Evolutionary conservation across 2,329 filamentous ascomycete species (phyloP).

Genomic region (Fusarium musae): DNA sequence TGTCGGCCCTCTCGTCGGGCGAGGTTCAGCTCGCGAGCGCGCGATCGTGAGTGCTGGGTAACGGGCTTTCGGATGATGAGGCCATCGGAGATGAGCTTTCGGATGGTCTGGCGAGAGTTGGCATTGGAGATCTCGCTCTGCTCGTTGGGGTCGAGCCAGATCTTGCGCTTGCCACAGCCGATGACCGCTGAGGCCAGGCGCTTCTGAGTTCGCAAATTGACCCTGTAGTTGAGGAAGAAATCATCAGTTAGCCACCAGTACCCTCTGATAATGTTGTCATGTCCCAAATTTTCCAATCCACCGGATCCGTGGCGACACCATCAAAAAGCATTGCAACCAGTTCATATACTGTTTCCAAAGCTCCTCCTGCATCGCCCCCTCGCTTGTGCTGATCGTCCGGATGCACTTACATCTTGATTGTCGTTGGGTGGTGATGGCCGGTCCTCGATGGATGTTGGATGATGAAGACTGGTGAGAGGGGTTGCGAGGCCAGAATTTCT

Average conservation of each 20-base stretch:
- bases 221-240: conserved; percentile 68
- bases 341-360: conserved; percentile 19
- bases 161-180: conserved; percentile 99
- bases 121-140: conserved; percentile 99
- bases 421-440: conserved; percentile 55
- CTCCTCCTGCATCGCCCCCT: conserved; percentile 24
- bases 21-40: conserved; percentile 93
- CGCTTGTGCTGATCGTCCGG: conserved; percentile 30
- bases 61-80: conserved; percentile 99
- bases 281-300: conserved; percentile 4
- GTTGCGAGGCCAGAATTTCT: conserved; percentile 55
- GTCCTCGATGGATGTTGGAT: conserved; percentile 53
- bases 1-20: conserved; percentile 96
- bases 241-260: conserved; percentile 45
- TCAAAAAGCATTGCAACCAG: conserved; percentile 37
- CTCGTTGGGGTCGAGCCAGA: conserved; percentile 99
- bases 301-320: conserved; percentile 21
- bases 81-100: conserved; percentile 99
- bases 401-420: conserved; percentile 58
- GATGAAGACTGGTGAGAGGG: conserved; percentile 53
- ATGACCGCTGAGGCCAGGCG: conserved; percentile 98
- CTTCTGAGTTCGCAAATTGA: conserved; percentile 99
- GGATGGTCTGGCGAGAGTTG: conserved; percentile 99
- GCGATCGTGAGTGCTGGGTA: conserved; percentile 98
- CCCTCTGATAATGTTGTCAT: conserved; percentile 21